A percentile compares a stretch with the other conserved stretches of the same genome.
These are phyloP conservation scores for Naematelia aurantialba DNA, from an alignment of 768 basidiomycete species.

Conservation along the genomic window DNA sequence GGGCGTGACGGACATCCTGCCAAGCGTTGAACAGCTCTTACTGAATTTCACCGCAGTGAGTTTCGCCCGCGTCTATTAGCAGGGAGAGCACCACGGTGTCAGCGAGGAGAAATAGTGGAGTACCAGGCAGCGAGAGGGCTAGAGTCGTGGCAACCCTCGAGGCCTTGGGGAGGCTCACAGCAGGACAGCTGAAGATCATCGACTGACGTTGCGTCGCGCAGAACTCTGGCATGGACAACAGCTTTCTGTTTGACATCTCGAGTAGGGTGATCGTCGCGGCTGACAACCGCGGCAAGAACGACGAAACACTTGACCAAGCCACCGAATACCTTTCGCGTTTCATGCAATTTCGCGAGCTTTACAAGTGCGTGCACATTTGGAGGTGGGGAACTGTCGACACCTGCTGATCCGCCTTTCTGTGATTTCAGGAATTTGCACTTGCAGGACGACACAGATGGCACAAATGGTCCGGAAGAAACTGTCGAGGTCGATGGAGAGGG, in stretches of 20 bases:
- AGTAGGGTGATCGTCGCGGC: conserved; percentile 89
- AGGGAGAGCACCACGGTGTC: not conserved
- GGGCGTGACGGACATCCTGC: conserved; percentile 76
- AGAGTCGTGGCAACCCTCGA: not conserved
- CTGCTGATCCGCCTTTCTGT: not conserved
- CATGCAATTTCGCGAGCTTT: conserved; percentile 77
- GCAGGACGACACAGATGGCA: not conserved
- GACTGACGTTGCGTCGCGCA: conserved; percentile 42
- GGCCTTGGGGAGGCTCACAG: not conserved
- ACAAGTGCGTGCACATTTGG: conserved; percentile 59
- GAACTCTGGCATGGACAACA: conserved; percentile 90
- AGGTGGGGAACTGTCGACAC: not conserved
- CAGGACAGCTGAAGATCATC: not conserved
- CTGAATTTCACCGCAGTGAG: conserved; percentile 56
- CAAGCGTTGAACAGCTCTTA: conserved; percentile 79
- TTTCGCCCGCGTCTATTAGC: not conserved
- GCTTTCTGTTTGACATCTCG: conserved; percentile 82
- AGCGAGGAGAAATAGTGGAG: not conserved
- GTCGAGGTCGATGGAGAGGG: not conserved
- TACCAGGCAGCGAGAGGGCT: not conserved
- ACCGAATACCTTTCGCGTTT: conserved; percentile 87
- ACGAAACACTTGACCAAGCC: conserved; percentile 77
- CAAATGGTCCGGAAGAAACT: not conserved
- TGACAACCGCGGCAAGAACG: conserved; percentile 57
- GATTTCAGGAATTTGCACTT: not conserved